Evolutionary conservation across 2,329 filamentous ascomycete genomes (phyloP), one percentile per base, ranked within the genome.

Genomic region (Clonostachys sp.): DNA sequence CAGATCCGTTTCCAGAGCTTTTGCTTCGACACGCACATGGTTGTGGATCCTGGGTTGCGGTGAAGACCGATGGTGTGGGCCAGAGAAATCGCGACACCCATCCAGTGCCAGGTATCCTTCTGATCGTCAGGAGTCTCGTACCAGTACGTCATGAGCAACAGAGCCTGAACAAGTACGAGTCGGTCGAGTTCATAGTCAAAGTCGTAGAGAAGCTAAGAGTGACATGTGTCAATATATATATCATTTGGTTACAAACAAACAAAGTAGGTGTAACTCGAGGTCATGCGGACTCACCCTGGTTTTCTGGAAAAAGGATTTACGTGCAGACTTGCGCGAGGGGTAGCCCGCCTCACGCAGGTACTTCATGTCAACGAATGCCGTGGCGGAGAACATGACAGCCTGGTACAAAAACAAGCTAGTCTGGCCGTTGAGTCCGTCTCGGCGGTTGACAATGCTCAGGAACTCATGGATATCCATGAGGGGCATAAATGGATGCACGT

Each of bases 31-130:
- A 72, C 67, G 38, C 87, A 79, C 80, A 96, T 89, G 56, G 81
- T 84, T 9, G 88, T 90, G 48, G 84, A 86, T 17, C 70, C 73
- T 3, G 91, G 90, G 58, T 96, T 89, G 52, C 91, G 87, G 66
- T 97, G 91, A 16, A 96, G 77, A 6, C 92, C 91, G 53, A 96
- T 96, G 12, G 91, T 96, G 65, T 96, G 90, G 45, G 91, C 91
- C 42, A 96, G 74, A 12, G 91, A 96, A 50, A 95, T 89, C 40
- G 91, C 92, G 36, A 96, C 89, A 16, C 92, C 92, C 89, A 96
- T 95, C 92, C 91, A 96, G 63, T 96, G 91, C 89, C 92, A 96
- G 42, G 91, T 96, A 64, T 96, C 92, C 66, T 96, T 96, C 62
- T 96, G 90, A 63, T 96, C 92, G 67, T 96, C 91, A 1, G 91